Evolutionary conservation across 2,329 filamentous ascomycete genomes (phyloP).

Genomic region (Claviceps sp.): DNA sequence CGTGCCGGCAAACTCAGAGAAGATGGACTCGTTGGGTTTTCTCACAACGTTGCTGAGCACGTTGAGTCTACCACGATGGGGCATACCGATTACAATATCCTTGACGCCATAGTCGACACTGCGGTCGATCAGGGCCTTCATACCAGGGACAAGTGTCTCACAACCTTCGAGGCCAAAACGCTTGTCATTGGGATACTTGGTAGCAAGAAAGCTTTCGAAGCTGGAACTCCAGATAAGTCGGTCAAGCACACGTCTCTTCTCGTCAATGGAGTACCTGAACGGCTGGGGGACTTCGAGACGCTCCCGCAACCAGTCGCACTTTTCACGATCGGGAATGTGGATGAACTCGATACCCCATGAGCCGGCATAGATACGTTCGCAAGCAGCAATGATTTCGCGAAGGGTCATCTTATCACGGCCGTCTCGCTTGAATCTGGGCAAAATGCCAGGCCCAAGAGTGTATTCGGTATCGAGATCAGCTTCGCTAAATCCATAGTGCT

Average conservation of each 20-base stretch:
- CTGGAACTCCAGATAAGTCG: slow-evolving; percentile 97
- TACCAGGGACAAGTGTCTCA: slow-evolving; percentile 91
- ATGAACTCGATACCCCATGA: slow-evolving; percentile 98
- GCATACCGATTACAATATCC: slow-evolving; percentile 99
- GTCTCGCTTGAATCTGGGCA: slow-evolving; percentile 84
- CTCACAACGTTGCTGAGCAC: slow-evolving; percentile 96
- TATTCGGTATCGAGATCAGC: slow-evolving; percentile 90
- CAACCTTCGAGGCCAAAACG: slow-evolving; percentile 96
- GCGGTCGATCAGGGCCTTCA: slow-evolving; percentile 97
- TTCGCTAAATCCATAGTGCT: slow-evolving; percentile 91
- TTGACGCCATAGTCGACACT: slow-evolving; percentile 98
- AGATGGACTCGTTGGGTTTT: slow-evolving; percentile 99
- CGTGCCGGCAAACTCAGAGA: slow-evolving; percentile 91
- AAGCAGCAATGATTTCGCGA: slow-evolving; percentile 82
- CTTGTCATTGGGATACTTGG: slow-evolving; percentile 99
- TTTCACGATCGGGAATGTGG: slow-evolving; percentile 92
- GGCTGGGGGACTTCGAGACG: slow-evolving; percentile 86
- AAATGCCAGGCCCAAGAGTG: slow-evolving; percentile 80
- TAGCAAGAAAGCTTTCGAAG: slow-evolving; percentile 89
- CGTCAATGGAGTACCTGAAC: slow-evolving; percentile 95
- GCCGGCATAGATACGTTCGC: slow-evolving; percentile 92
- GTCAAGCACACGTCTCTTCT: slow-evolving; percentile 95
- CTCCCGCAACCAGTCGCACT: slow-evolving; percentile 96
- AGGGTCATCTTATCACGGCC: slow-evolving; percentile 91
- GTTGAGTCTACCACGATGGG: slow-evolving; percentile 94